phyloP scores from a whole-genome alignment of 2,329 filamentous ascomycete genomes.

The Stylonectria norvegica region DNA sequence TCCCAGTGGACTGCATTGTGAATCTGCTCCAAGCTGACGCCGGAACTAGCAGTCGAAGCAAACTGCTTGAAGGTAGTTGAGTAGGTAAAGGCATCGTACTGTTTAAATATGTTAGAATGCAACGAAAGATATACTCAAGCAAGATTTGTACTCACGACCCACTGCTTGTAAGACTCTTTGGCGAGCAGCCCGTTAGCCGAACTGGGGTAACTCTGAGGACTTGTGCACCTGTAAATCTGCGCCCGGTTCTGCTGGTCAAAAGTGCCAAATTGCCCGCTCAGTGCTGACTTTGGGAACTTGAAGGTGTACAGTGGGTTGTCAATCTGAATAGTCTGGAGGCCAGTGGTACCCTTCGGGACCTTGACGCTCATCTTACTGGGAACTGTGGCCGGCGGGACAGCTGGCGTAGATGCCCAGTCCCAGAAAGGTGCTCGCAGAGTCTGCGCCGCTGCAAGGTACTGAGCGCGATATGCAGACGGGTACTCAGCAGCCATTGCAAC shows the following conservation, averaged over 20 bases:
- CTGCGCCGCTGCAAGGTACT: conserved; percentile 38
- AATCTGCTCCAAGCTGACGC: conserved; percentile 32
- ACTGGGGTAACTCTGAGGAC: conserved; percentile 29
- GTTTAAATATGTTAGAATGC: not conserved
- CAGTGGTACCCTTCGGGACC: conserved; percentile 6
- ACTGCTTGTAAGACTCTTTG: conserved; percentile 26
- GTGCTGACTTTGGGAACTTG: conserved; percentile 36
- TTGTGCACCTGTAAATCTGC: conserved; percentile 30
- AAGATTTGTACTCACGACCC: conserved; percentile 32
- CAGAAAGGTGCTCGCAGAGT: conserved; percentile 42
- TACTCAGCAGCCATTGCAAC: conserved; percentile 37
- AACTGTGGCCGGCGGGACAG: conserved; percentile 34
- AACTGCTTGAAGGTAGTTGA: conserved; percentile 22
- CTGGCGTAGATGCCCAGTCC: conserved; percentile 42
- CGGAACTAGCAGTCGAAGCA: conserved; percentile 18
- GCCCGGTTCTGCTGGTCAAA: conserved; percentile 7
- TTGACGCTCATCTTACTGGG: conserved; percentile 5
- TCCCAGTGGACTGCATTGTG: conserved; percentile 31
- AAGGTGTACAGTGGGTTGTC: conserved; percentile 48
- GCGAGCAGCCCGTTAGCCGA: conserved; percentile 28
- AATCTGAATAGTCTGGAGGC: conserved; percentile 23
- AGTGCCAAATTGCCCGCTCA: conserved; percentile 33
- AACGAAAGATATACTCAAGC: not conserved
- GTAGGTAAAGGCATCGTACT: conserved; percentile 32
- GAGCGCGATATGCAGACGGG: conserved; percentile 20